A percentile compares a stretch with the other conserved stretches of the same genome.
These are phyloP conservation scores for Wallacemonas collosoma DNA, from an alignment of 208 protist species.

Conservation along the genomic window DNA sequence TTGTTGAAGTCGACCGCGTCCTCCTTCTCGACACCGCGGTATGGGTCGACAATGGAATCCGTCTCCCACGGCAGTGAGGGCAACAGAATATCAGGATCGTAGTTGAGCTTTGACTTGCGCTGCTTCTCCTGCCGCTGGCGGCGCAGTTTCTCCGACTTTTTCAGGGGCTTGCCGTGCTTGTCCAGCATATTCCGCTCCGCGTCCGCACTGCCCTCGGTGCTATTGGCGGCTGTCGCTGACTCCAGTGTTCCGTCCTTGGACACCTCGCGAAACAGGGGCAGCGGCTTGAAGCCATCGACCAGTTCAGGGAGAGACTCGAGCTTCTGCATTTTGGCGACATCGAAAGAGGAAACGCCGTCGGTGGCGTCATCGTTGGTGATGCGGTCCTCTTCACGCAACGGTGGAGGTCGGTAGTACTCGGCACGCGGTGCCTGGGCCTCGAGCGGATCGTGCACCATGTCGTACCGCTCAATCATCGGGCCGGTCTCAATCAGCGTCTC, in stretches of 20 bases:
- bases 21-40: conserved; percentile 65
- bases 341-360: conserved; percentile 76
- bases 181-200: conserved; percentile 14
- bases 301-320: conserved; percentile 75
- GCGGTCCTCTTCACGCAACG: conserved; percentile 52
- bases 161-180: conserved; percentile 41
- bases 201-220: conserved; percentile 9
- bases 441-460: conserved; percentile 79
- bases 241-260: conserved; percentile 41
- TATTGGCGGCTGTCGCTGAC: conserved; percentile 11
- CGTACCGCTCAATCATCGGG: conserved; percentile 78
- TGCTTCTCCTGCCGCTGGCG: conserved; percentile 77
- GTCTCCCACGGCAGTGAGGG: conserved; percentile 87
- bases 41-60: conserved; percentile 84
- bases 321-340: conserved; percentile 83
- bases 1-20: conserved; percentile 81
- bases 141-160: conserved; percentile 73
- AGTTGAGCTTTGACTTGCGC: conserved; percentile 72
- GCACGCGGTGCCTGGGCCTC: conserved; percentile 35
- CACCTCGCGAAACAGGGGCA: conserved; percentile 79
- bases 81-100: conserved; percentile 82
- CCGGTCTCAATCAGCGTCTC: conserved; percentile 77
- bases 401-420: conserved; percentile 72
- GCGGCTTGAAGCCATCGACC: conserved; percentile 80
- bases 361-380: conserved; percentile 80